phyloP scores from a whole-genome alignment of 2,329 filamentous ascomycete genomes.

The Exophiala phaeomuriformis region DNA sequence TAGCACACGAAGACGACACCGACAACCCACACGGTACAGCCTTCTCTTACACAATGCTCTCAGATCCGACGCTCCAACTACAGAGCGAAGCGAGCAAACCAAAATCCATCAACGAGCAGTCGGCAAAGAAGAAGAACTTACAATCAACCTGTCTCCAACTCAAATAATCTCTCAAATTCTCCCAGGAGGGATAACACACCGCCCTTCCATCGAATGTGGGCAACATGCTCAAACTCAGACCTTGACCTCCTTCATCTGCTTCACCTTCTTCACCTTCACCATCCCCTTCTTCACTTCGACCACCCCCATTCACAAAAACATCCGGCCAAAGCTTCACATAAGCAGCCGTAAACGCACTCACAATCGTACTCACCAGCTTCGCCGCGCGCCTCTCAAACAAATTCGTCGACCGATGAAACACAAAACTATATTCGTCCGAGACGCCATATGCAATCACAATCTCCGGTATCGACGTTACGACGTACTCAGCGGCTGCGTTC shows the following conservation, averaged over 20 bases:
- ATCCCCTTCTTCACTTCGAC: not conserved
- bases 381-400: conserved; percentile 81
- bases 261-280: not conserved
- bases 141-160: conserved; percentile 97
- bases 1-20: conserved; percentile 2
- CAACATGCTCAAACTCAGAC: conserved; percentile 58
- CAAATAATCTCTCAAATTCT: conserved; percentile 87
- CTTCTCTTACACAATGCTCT: too few relatives aligned
- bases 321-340: conserved; percentile 70
- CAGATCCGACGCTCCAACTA: too few relatives aligned
- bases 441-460: conserved; percentile 84
- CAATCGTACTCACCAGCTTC: conserved; percentile 86
- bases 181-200: conserved; percentile 75
- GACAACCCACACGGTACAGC: not conserved
- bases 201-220: conserved; percentile 91
- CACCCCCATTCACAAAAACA: not conserved
- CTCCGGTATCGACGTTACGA: conserved; percentile 76
- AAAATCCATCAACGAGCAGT: not conserved
- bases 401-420: conserved; percentile 73
- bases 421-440: conserved; percentile 92
- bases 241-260: not conserved
- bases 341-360: conserved; percentile 87
- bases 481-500: conserved; percentile 82
- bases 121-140: conserved; percentile 39
- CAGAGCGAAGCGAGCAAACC: too few relatives aligned